phyloP scores from a whole-genome alignment of 2,329 filamentous ascomycete species.

The Dothistroma septosporum region DNA sequence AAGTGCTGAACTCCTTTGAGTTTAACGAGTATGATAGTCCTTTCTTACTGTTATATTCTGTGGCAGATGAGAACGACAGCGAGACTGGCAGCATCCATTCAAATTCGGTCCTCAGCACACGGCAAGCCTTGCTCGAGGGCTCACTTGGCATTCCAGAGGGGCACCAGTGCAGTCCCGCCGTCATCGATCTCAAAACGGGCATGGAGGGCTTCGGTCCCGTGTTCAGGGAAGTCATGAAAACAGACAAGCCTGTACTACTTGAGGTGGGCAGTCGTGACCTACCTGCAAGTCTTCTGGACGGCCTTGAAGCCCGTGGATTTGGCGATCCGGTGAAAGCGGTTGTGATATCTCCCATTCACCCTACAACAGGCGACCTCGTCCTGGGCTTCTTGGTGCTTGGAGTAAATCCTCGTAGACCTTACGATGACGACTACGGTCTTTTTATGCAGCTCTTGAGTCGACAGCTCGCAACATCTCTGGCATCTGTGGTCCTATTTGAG shows the following conservation, averaged over 20 bases:
- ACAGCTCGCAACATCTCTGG: slow-evolving; percentile 73
- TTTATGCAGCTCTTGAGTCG: slow-evolving; percentile 71
- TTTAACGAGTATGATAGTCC: slow-evolving; percentile 73
- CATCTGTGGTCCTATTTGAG: slow-evolving; percentile 76
- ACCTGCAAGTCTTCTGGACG: slow-evolving; percentile 60
- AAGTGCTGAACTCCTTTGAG: slow-evolving; percentile 64
- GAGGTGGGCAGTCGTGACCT: slow-evolving; percentile 63
- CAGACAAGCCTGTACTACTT: slow-evolving; percentile 62
- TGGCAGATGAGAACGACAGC: slow-evolving; percentile 65
- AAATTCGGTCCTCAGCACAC: slow-evolving; percentile 57
- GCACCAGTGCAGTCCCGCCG: slow-evolving; percentile 57
- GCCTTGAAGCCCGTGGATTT: slow-evolving; percentile 66
- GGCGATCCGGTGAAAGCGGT: slow-evolving; percentile 66
- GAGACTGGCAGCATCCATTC: slow-evolving; percentile 70
- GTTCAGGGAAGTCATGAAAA: slow-evolving; percentile 70
- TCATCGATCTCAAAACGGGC: slow-evolving; percentile 65
- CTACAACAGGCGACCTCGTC: slow-evolving; percentile 67
- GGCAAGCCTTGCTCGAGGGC: slow-evolving; percentile 66
- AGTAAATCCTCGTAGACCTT: slow-evolving; percentile 71
- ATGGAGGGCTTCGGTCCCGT: slow-evolving; percentile 71
- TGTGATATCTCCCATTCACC: slow-evolving; percentile 74
- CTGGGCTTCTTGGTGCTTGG: slow-evolving; percentile 77
- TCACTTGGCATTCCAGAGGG: slow-evolving; percentile 63
- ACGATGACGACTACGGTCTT: slow-evolving; percentile 74
- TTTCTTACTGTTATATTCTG: slow-evolving; percentile 72